These are phyloP conservation scores for Herpetomonas tarakana DNA, from an alignment of 208 protist species.

Conservation along the genomic window DNA sequence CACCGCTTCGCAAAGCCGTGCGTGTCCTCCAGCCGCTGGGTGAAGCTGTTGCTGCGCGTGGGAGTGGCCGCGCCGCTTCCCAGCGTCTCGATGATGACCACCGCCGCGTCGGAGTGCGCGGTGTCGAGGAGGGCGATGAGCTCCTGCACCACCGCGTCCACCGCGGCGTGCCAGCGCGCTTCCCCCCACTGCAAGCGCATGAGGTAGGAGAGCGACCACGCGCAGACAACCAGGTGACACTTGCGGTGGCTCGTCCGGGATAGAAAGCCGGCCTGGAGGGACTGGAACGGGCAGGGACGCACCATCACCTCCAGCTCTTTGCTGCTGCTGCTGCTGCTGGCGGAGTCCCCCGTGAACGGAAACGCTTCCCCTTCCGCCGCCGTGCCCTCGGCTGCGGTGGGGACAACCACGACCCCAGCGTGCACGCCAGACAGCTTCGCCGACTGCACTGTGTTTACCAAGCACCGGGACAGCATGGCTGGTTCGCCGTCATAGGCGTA, in stretches of 20 bases:
- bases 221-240: constrained; percentile 62
- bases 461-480: constrained; percentile 58
- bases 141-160: constrained; percentile 41
- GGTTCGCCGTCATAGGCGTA: constrained; percentile 75
- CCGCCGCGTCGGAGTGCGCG: constrained; percentile 26
- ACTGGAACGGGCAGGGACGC: constrained; percentile 46
- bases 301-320: constrained; percentile 32
- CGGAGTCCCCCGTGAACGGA: neutral
- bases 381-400: neutral
- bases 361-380: neutral
- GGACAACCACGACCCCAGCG: constrained; percentile 9
- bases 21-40: constrained; percentile 45
- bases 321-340: neutral
- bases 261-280: constrained; percentile 43
- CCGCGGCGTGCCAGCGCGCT: constrained; percentile 53
- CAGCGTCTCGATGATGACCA: constrained; percentile 80
- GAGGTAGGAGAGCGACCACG: constrained; percentile 85
- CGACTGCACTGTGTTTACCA: constrained; percentile 45
- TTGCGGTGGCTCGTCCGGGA: constrained; percentile 22
- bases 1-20: constrained; percentile 58
- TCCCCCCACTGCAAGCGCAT: constrained; percentile 75
- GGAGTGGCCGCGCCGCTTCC: constrained; percentile 53
- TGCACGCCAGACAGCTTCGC: constrained; percentile 18
- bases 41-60: constrained; percentile 64
- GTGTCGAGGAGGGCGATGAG: constrained; percentile 39